Base-by-base conservation (phyloP, 345 rosid species). In the Psidium guajava region DNA sequence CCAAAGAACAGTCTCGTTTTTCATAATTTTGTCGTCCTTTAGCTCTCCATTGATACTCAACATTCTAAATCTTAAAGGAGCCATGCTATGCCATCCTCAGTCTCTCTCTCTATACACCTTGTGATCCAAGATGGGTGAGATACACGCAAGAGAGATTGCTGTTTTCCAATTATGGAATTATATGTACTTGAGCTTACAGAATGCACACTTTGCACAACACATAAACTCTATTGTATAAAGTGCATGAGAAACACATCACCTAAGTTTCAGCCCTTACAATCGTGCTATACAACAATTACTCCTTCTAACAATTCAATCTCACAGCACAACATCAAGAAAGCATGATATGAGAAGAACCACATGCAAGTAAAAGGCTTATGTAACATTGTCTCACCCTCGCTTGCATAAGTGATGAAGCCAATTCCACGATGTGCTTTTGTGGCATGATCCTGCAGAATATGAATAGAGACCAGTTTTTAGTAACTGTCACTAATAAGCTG, bases 361-460 rank as follows among this genome's bases (percentile, higher is more conserved):
- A 11, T 3, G 47, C 36, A 32, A 69, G 22, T 24, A 27, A 82
- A 82, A 36, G 56, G 44, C 56, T 82, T 44, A 40, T 42, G 47
- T 56, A 61, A 28, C 83, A 82, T 40, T 42, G 82, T 81, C 94
- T 74, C 13, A 98, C 99, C 99, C 89, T 98, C 91, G 86, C 86
- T 94, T 82, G 95, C 91, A 85, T 92, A 98, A 85, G 99, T 98
- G 83, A 98, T 93, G 86, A 96, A 98, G 54, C 99, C 99, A 88
- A 98, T 98, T 86, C 99, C 99, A 59, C 99, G 94, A 88, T 98
- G 99, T 49, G 94, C 87, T 90, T 93, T 98, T 16, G 99, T 92
- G 85, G 90, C 90, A 81, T 98, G 98, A 87, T 98, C 99, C 99
- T 96, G 55, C 52, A 82, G 53, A 52, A 69, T 10, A 69, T 5